A percentile compares a stretch with the other conserved stretches of the same genome.
Evolutionary conservation across 1,284 basidiomycete genomes (phyloP).

Genomic region (Ceratobasidium sp.): DNA sequence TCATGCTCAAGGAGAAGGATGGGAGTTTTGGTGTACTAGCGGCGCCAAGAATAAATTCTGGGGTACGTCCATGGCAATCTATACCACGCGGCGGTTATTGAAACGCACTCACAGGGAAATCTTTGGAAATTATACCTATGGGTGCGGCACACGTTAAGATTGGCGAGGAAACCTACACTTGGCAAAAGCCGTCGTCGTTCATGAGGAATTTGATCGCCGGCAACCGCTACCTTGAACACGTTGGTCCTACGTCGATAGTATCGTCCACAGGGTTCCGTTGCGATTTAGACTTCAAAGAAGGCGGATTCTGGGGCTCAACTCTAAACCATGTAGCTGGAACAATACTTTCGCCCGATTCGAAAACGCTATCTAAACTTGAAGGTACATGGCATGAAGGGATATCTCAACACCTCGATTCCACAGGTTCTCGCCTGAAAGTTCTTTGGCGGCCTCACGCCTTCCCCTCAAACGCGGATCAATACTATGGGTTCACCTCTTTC

Average conservation of each 20-base stretch:
- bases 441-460: conserved; percentile 82
- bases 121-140: conserved; percentile 83
- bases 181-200: conserved; percentile 88
- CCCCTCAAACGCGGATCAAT: conserved; percentile 78
- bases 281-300: conserved; percentile 85
- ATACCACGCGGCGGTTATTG: conserved; percentile 48
- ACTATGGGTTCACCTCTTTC: conserved; percentile 87
- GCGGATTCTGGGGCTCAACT: conserved; percentile 80
- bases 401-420: conserved; percentile 71
- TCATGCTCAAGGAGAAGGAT: conserved; percentile 82
- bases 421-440: conserved; percentile 72
- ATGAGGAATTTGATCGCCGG: conserved; percentile 92
- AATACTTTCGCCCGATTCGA: conserved; percentile 69
- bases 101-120: conserved; percentile 72
- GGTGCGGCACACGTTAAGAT: conserved; percentile 76
- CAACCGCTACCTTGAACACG: conserved; percentile 89
- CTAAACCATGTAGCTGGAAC: conserved; percentile 79
- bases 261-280: conserved; percentile 73
- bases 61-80: conserved; percentile 65
- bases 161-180: conserved; percentile 74
- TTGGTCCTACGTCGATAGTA: conserved; percentile 79
- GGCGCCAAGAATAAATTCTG: conserved; percentile 90
- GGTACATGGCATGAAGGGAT: conserved; percentile 89
- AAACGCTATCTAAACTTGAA: conserved; percentile 70
- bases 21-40: conserved; percentile 79